Evolutionary conservation across 768 basidiomycete species (phyloP).

Genomic region (Cytidiella melzeri): DNA sequence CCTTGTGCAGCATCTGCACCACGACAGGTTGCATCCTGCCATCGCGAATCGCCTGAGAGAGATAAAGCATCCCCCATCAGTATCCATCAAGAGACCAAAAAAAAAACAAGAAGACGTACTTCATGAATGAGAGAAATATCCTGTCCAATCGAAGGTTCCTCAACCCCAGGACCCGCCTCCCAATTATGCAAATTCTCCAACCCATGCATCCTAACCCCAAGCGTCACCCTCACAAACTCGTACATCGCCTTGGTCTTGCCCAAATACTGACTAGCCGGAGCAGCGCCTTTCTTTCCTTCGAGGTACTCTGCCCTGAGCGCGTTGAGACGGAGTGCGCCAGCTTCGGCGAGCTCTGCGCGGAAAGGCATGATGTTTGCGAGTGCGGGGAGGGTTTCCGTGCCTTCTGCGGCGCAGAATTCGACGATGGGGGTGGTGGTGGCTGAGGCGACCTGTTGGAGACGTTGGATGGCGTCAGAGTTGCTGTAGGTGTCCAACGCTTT

Average conservation of each 20-base stretch:
- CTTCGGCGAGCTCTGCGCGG: conserved; percentile 46
- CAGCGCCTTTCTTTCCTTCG: conserved; percentile 47
- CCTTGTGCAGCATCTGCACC: conserved; percentile 3
- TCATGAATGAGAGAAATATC: conserved; percentile 74
- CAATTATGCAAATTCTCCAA: conserved; percentile 61
- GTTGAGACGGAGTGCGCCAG: conserved; percentile 41
- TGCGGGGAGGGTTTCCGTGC: conserved; percentile 14
- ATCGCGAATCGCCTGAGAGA: conserved; percentile 13
- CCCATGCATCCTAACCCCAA: conserved; percentile 81
- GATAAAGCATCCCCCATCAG: not conserved
- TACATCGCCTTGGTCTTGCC: conserved; percentile 69
- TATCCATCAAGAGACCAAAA: not conserved
- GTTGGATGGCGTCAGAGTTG: conserved; percentile 60
- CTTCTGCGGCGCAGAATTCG: conserved; percentile 41
- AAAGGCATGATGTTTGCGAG: conserved; percentile 40
- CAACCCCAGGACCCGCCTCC: conserved; percentile 57
- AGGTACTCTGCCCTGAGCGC: conserved; percentile 51
- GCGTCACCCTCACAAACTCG: conserved; percentile 62
- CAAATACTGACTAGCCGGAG: conserved; percentile 65
- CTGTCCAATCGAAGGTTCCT: conserved; percentile 65
- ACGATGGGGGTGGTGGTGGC: conserved; percentile 57
- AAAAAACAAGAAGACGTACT: conserved; percentile 22
- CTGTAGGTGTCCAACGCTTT: conserved; percentile 58
- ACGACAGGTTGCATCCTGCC: conserved; percentile 15
- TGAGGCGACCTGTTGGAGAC: conserved; percentile 68